These are phyloP conservation scores for Wickerhamomyces sp. DNA, from an alignment of 1,139 yeast genomes.

Conservation along the genomic window DNA sequence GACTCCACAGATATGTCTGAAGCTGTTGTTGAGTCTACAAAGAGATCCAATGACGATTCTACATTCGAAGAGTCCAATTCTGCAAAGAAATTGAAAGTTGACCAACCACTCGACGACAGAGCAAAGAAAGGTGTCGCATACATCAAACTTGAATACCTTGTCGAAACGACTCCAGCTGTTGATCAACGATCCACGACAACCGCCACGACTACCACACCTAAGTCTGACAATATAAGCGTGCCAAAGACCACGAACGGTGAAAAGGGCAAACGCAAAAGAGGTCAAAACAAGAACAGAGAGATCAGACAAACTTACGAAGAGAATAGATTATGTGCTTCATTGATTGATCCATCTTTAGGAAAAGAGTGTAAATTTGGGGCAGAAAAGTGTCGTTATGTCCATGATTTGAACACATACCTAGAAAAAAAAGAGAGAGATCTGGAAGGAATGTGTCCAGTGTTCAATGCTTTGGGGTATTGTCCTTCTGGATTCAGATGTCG, in stretches of 20 bases:
- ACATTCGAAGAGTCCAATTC: too few species aligned
- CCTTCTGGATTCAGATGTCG: slow-evolving; percentile 91
- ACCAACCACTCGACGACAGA: not conserved
- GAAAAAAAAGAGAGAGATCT: slow-evolving; percentile 65
- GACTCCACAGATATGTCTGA: too few species aligned
- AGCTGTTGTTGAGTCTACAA: not conserved
- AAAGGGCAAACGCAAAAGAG: slow-evolving; percentile 53
- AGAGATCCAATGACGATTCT: slow-evolving; percentile 4
- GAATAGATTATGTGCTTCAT: slow-evolving; percentile 60
- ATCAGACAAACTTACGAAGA: slow-evolving; percentile 65
- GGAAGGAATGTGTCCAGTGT: slow-evolving; percentile 80
- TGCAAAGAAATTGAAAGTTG: too few species aligned
- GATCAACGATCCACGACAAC: slow-evolving; percentile 15
- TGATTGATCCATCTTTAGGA: slow-evolving; percentile 44
- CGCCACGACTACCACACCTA: slow-evolving; percentile 26
- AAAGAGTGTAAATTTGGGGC: slow-evolving; percentile 61
- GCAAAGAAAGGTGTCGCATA: slow-evolving; percentile 53
- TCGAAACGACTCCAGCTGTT: slow-evolving; percentile 25
- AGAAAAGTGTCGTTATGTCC: slow-evolving; percentile 71
- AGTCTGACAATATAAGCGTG: slow-evolving; percentile 17
- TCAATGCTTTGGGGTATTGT: slow-evolving; percentile 75
- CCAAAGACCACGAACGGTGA: slow-evolving; percentile 43
- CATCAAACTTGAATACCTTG: slow-evolving; percentile 57
- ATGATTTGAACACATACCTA: slow-evolving; percentile 64
- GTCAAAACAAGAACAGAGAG: slow-evolving; percentile 88